Base-by-base conservation (phyloP, 1,284 basidiomycete species). In the Ganoderma lingzhi region DNA sequence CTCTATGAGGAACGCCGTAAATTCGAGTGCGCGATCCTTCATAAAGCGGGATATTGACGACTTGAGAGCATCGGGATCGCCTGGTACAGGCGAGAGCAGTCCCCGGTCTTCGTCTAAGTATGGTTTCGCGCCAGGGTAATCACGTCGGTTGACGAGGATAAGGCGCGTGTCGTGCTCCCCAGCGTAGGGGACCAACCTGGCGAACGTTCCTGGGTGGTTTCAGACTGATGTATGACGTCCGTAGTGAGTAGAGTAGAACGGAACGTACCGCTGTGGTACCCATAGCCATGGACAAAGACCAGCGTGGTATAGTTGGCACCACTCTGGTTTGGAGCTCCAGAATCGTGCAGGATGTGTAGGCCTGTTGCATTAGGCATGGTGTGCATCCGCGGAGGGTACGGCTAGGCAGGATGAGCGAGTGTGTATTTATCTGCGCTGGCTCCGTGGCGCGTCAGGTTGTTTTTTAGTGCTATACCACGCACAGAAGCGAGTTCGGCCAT, bases 201-300 rank as follows among this genome's bases (percentile, higher is more conserved):
- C 14, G 70, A 80, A 80, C 28, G 74, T 74, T n/a, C 69, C 78
- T 80, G 32, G 2, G n/a, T 4, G 53, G 37, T 41, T 12, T 45
- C 3, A 23, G 30, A 15, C n/a, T 19, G 14, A 28, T 35, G 12
- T 8, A 32, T 15, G 15, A 12, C 6, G n/a, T 8, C 45, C 45
- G 14, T 5, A 17, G 19, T 0, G 23, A 37, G 14, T 2, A 23
- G 10, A n/a, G n/a, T n/a, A 14, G 48, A 23, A 28, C 4, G 45
- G 9, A n/a, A 53, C 63, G 53, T 15, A 70, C 69, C 63, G n/a
- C 62, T 59, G 41, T 72, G 68, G 66, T 62, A 68, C 6, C 45
- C 60, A 14, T 48, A 61, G 14, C 71, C 71, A 37, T 70, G 71
- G 0, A 72, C 5, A 14, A 70, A 64, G 19, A 70, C 64, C 3